Conservation (phyloP, 306 rosid genomes). For the Fragaria vesca region DNA sequence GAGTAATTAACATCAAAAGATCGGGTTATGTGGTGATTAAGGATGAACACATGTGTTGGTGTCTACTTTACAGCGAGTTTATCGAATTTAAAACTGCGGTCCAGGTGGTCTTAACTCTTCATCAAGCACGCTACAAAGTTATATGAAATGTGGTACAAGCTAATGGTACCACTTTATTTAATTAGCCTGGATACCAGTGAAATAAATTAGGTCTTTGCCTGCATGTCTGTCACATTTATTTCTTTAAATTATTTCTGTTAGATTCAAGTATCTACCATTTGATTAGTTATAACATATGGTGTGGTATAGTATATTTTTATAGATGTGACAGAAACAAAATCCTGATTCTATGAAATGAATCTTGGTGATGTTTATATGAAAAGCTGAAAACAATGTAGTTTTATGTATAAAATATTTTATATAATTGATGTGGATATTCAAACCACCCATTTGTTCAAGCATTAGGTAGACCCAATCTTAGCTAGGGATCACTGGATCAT, state of each 20-base stretch:
- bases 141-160: neutral
- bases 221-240: constrained; percentile 21
- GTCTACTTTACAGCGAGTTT: neutral
- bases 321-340: constrained; percentile 3
- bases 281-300: neutral
- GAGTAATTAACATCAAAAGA: neutral
- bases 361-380: constrained; percentile 15
- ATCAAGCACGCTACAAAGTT: neutral
- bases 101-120: neutral
- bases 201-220: neutral
- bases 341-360: constrained; percentile 17
- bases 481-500: neutral
- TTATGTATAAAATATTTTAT: neutral
- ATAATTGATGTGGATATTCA: constrained; percentile 16
- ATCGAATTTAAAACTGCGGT: neutral
- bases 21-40: neutral
- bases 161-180: neutral
- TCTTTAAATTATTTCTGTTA: neutral
- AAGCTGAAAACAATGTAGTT: constrained; percentile 7
- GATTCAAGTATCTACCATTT: neutral
- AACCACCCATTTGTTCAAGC: constrained; percentile 24
- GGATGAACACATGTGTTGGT: neutral
- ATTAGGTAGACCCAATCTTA: constrained; percentile 11
- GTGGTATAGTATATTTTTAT: neutral
- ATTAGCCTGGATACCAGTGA: constrained; percentile 6